Base-by-base conservation (phyloP, 257 asterid species). In the Lantana camara region DNA sequence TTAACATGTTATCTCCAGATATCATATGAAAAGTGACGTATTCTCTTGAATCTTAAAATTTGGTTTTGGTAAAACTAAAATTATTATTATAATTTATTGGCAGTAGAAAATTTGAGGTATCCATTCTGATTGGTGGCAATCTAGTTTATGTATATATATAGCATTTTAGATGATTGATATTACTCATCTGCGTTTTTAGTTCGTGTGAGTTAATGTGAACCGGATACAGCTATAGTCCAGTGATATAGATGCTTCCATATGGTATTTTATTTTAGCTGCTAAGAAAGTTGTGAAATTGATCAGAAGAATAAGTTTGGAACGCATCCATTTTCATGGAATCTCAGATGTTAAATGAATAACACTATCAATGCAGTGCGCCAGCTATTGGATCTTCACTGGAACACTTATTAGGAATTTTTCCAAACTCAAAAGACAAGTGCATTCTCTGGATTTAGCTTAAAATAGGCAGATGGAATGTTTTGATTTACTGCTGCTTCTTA, bases 21-120 rank as follows among this genome's bases (percentile, higher is more conserved):
- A n/a, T n/a, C n/a, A n/a, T n/a, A n/a, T n/a, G n/a, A n/a, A n/a
- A n/a, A n/a, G n/a, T n/a, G 22, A 32, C 3, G 14, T 17, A 11
- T 55, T 59, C 42, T 51, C 19, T 17, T 21, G 49, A 37, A 42
- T 12, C 16, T 64, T 54, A n/a, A 38, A 46, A 44, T 51, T 11
- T 21, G 9, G 3, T 20, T 56, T 34, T 60, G 34, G 46, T 66
- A 54, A 24, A 56, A 60, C 35, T n/a, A n/a, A n/a, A n/a, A n/a
- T n/a, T n/a, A n/a, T n/a, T n/a, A n/a, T n/a, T n/a, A n/a, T n/a
- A n/a, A n/a, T n/a, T 14, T 11, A 30, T 29, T 40, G 40, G 11
- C 59, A 30, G 23, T 27, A 27, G 19, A 57, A 19, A 9, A 34
- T n/a, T 51, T 17, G 57, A 21, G 27, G 58, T 56, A 38, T 61